Base-by-base conservation (phyloP, 768 basidiomycete species). In the Punctularia strigosozonata region DNA sequence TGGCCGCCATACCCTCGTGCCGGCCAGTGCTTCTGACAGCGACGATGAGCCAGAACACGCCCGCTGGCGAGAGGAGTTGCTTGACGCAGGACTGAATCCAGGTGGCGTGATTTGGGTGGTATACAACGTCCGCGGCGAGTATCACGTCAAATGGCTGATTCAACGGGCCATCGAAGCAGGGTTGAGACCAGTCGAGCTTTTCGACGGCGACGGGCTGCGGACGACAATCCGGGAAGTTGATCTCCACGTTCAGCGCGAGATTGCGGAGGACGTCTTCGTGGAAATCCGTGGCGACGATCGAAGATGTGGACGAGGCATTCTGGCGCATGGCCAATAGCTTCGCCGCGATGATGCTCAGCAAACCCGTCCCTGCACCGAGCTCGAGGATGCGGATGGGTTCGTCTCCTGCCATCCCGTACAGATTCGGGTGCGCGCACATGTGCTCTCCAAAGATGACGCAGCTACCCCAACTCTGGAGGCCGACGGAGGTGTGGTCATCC, bases 391-490 rank as follows among this genome's bases (percentile, higher is more conserved):
- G 46, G 4, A 46, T 18, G 19, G 22, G 38, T 21, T 22, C 31
- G 31, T 3, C 20, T 26, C 7, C 23, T 10, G 31, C 47, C 37
- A 70, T 45, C 10, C 60, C 61, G 45, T 69, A 75, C 40, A 49
- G 43, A n/a, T 44, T 49, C 3, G 77, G 71, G 28, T 62, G 50
- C 6, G 58, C 53, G 32, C 75, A 78, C 36, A 88, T 64, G 33
- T 69, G 66, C 47, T 79, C 70, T 1, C 76, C 77, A 34, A 90
- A 66, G 25, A 84, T 57, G 50, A 86, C 80, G 14, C 77, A 72
- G 48, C 80, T 79, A 6, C 75, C 84, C 86, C 87, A 89, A 50
- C 81, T 87, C 56, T 89, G 86, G 31, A 89, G 60, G 1, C 87
- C 85, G 23, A 87, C 84, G 14, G 75, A 77, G 7, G 82, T 85